phyloP scores from a whole-genome alignment of 2,329 filamentous ascomycete species.

The Pseudogymnoascus destructans region DNA sequence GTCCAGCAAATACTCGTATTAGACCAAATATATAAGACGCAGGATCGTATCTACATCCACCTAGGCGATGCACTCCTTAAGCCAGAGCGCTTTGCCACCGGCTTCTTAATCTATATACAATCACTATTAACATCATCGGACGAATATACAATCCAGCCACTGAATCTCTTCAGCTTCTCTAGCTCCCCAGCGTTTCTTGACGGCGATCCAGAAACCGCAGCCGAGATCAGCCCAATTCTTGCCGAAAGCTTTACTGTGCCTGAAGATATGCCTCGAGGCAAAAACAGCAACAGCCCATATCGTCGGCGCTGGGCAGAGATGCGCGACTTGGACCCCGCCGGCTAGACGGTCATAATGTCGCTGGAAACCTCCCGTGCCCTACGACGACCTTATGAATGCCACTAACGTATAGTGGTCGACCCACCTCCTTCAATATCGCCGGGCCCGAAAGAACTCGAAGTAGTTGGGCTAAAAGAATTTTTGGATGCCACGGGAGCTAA shows the following conservation, averaged over 20 bases:
- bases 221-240: conserved; percentile 12
- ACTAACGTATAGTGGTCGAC: not conserved
- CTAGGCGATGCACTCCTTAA: not conserved
- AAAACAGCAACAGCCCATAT: not conserved
- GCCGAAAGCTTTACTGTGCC: conserved; percentile 13
- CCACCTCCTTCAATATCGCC: not conserved
- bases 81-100: not conserved
- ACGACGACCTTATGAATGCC: not conserved
- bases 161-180: conserved; percentile 13
- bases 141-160: conserved; percentile 6
- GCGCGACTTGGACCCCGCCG: not conserved
- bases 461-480: not conserved
- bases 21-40: not conserved
- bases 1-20: not conserved
- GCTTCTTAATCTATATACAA: not conserved
- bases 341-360: not conserved
- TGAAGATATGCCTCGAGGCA: not conserved
- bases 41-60: not conserved
- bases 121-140: not conserved
- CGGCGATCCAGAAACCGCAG: not conserved
- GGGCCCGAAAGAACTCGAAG: not conserved
- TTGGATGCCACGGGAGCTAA: not conserved
- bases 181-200: conserved; percentile 12
- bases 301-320: not conserved
- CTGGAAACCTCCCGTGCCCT: not conserved